Evolutionary conservation across 2,329 filamentous ascomycete species (phyloP).

Genomic region (Sarocladiaceae sp.): DNA sequence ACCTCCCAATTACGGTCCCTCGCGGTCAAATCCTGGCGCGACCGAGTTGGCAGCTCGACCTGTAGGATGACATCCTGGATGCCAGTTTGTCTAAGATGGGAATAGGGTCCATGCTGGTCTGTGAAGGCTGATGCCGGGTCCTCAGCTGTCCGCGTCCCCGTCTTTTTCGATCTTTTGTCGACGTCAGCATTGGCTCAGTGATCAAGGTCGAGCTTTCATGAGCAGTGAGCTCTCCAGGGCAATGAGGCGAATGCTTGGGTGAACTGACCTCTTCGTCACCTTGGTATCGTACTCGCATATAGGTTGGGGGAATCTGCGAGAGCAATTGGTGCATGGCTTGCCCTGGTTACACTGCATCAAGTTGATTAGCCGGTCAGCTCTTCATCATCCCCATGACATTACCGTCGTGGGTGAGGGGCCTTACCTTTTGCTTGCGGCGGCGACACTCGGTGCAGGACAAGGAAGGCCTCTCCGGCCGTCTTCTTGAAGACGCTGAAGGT

Average conservation of each 20-base stretch:
- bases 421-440: slow-evolving; percentile 45
- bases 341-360: slow-evolving; percentile 43
- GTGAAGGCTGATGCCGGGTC: slow-evolving; percentile 16
- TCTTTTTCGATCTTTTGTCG: slow-evolving; percentile 2
- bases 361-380: background rate
- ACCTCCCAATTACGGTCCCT: too few relatives aligned
- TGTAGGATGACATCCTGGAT: slow-evolving; percentile 28
- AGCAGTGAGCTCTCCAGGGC: background rate
- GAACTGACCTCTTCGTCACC: slow-evolving; percentile 16
- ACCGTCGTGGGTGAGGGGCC: background rate
- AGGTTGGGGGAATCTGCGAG: slow-evolving; percentile 44
- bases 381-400: background rate
- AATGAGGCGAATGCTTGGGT: background rate
- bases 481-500: slow-evolving; percentile 15
- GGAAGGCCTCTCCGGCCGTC: slow-evolving; percentile 20
- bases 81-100: slow-evolving; percentile 28
- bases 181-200: background rate
- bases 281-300: slow-evolving; percentile 38
- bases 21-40: background rate
- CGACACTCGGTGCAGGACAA: slow-evolving; percentile 46
- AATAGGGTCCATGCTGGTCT: slow-evolving; percentile 22
- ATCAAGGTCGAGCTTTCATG: slow-evolving; percentile 6
- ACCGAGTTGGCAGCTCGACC: slow-evolving; percentile 19
- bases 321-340: slow-evolving; percentile 48
- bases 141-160: background rate